A percentile compares a stretch with the other conserved stretches of the same genome.
These are phyloP conservation scores for Rhytidiadelphus loreus DNA, from an alignment of 225 moss, liverwort and hornwort species.

Conservation along the genomic window DNA sequence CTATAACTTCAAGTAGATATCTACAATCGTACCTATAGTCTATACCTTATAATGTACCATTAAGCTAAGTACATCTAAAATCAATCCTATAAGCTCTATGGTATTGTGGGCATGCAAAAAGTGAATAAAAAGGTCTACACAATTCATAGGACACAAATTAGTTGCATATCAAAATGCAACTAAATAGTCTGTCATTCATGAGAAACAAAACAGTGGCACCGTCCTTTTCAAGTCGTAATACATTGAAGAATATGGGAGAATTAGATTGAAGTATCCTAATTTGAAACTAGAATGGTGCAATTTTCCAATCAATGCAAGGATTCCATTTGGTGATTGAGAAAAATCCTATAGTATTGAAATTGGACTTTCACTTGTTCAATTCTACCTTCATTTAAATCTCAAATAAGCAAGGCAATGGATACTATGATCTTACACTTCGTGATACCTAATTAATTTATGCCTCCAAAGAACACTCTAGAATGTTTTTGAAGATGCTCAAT, in stretches of 20 bases:
- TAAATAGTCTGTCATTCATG: neutral
- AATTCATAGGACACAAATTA: too few species aligned
- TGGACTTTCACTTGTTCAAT: neutral
- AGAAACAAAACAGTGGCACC: neutral
- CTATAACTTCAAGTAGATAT: neutral
- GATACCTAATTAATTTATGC: neutral
- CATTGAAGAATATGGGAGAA: neutral
- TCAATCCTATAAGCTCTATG: neutral
- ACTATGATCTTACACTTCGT: neutral
- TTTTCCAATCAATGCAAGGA: neutral
- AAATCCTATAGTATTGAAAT: neutral
- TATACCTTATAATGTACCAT: too few species aligned
- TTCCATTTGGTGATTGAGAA: neutral
- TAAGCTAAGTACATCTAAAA: neutral
- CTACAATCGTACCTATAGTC: fast-evolving
- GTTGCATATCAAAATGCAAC: neutral
- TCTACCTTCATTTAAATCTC: neutral
- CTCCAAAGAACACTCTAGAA: neutral
- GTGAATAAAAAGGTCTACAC: neutral
- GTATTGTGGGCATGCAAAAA: neutral
- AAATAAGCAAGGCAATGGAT: neutral
- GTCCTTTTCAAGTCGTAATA: too few species aligned
- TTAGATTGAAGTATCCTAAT: neutral
- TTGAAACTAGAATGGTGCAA: neutral
- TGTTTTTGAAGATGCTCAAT: neutral